Evolutionary conservation across 2,329 filamentous ascomycete genomes (phyloP).

Genomic region (Colletotrichum melonis): DNA sequence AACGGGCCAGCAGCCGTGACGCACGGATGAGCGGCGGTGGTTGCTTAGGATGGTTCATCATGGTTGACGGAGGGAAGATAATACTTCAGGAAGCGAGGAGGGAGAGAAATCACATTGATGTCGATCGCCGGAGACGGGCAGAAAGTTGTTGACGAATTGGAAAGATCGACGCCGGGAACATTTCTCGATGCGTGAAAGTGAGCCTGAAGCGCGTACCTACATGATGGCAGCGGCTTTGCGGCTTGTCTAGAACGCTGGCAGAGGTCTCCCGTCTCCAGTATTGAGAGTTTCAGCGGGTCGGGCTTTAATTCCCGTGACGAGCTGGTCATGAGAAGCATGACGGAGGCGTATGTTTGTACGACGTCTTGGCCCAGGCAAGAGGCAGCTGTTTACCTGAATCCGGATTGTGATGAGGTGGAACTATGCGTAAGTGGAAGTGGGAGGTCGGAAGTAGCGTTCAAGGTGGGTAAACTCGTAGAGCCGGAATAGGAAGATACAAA

Average conservation of each 20-base stretch:
- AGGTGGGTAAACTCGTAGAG: not conserved
- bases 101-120: not conserved
- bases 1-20: conserved; percentile 24
- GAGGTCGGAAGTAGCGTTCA: conserved; percentile 22
- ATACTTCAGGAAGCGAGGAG: not conserved
- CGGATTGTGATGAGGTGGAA: conserved; percentile 17
- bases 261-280: too few relatives aligned
- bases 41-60: not conserved
- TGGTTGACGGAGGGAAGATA: conserved; percentile 5
- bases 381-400: conserved; percentile 25
- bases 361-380: conserved; percentile 9
- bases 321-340: conserved; percentile 5
- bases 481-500: conserved; percentile 10
- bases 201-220: not conserved
- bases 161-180: conserved; percentile 12
- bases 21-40: not conserved
- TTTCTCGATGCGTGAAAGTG: conserved; percentile 18
- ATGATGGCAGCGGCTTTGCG: not conserved
- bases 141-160: not conserved
- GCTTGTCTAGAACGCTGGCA: not conserved
- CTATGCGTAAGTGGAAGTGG: conserved; percentile 27
- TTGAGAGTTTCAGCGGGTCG: conserved; percentile 4
- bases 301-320: not conserved
- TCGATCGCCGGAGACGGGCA: conserved; percentile 25
- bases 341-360: not conserved